Evolutionary conservation across 2,329 filamentous ascomycete genomes (phyloP), one percentile per base, ranked within the genome.

Genomic region (Rhynchosporium graminicola): DNA sequence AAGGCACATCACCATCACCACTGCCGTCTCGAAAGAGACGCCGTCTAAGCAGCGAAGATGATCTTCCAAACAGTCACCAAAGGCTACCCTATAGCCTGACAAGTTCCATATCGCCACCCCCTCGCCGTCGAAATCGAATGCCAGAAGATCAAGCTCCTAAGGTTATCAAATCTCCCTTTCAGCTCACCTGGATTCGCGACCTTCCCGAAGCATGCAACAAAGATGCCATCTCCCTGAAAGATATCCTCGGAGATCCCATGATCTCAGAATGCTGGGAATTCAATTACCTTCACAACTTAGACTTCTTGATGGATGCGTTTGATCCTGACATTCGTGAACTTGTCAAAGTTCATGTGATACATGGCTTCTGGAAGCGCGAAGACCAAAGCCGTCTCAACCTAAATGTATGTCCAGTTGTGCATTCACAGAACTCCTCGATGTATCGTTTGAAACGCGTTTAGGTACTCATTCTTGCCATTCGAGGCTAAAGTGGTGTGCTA

Each of bases 331-430:
- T 85, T 2, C 78, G 78, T 29, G 65, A 74, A 57, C 63, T 82
- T 3, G 79, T 87, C 29, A 76, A 80, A 59, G 78, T 88, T 26
- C 84, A 85, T 67, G 77, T 88, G 28, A 75, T 88, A 9, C 85
- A 88, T 77, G 85, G 85, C 0, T 87, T 83, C 33, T 88, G 85
- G 84, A 90, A 88, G 74, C 81, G 75, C 54, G 89, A 93, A 75
- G 8, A 86, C 82, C 40, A 72, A 69, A 4, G 79, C 91, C 48
- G 80, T 31, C 50, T 68, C n/a, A 67, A 60, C 40, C 57, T 73
- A 3, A 61, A 67, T 61, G 72, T 73, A 68, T 74, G 87, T 89
- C 76, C 72, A 77, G 9, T 56, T 28, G 47, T 8, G 1, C 38
- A 13, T 20, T 58, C 36, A 20, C 45, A 29, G 9, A n/a, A 10